phyloP scores from a whole-genome alignment of 2,329 filamentous ascomycete species.

The Penicillium psychrosexuale region DNA sequence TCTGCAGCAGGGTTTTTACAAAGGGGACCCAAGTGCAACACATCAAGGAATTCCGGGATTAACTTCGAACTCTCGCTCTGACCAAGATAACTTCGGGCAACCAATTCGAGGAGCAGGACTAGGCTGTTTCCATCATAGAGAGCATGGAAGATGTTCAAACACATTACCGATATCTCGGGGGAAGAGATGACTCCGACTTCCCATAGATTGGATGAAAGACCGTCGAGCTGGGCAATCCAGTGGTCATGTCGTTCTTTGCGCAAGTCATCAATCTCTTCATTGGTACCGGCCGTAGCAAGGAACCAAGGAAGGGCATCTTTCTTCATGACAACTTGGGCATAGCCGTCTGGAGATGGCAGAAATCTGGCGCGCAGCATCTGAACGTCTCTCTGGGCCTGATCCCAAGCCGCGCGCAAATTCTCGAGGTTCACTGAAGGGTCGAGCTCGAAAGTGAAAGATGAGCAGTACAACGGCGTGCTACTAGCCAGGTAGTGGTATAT shows the following conservation, averaged over 20 bases:
- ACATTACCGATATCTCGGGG: conserved; percentile 43
- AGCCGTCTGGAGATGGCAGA: conserved; percentile 68
- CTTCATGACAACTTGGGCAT: conserved; percentile 67
- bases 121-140: conserved; percentile 84
- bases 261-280: conserved; percentile 32
- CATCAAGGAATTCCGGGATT: conserved; percentile 57
- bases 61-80: conserved; percentile 30
- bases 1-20: conserved; percentile 47
- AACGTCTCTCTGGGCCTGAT: conserved; percentile 48
- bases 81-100: conserved; percentile 54
- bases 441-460: conserved; percentile 65
- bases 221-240: conserved; percentile 57
- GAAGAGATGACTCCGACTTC: conserved; percentile 31
- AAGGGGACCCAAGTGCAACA: conserved; percentile 68
- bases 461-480: conserved; percentile 66
- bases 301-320: conserved; percentile 46
- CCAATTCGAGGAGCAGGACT: conserved; percentile 59
- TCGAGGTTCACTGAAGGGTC: conserved; percentile 43
- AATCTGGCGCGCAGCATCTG: conserved; percentile 73
- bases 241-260: conserved; percentile 38
- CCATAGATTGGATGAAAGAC: conserved; percentile 37
- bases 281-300: conserved; percentile 29
- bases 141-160: conserved; percentile 75
- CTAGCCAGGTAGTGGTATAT: conserved; percentile 66
- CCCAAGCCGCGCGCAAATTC: conserved; percentile 58